Evolutionary conservation across 495 filamentous ascomycete genomes (phyloP), one percentile per base, ranked within the genome.

Genomic region (Neurospora africana): DNA sequence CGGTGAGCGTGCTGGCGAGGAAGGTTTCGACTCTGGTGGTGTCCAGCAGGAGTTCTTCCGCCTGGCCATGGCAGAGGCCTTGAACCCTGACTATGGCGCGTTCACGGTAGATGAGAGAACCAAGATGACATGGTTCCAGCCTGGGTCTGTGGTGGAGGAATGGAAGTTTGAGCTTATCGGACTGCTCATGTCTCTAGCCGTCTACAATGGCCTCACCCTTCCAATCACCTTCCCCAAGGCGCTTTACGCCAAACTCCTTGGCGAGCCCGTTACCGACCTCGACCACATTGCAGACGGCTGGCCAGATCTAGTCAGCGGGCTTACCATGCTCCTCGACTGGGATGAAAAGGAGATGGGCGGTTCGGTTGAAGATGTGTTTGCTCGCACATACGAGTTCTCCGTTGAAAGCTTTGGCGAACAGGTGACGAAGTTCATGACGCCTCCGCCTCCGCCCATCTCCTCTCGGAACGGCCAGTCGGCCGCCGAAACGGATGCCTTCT

Each of bases 1-100:
- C 74, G 93, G 92, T 5, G 90, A 91, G 77, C 86, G 89, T 27
- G 86, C 86, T 72, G 93, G 93, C 19, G 95, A 98, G 81, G 91
- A 96, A 76, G 95, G 95, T 2, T 85, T 95, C 23, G 95, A 99
- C 81, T 92, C 94, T 71, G 95, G 95, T 70, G 95, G 95, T 68
- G 93, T 98, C 5, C 93, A 97, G 73, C 94, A 95, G 77, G 95
- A 99, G 72, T 98, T 97, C 81, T 98, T 99, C 82, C 89, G 92
- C 39, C 76, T 97, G 43, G 88, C 91, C 69, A 88, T 97, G 75
- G 88, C 84, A 6, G 90, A 97, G 76, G 91, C 90, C 4, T 82
- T 98, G 35, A 85, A 93, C 77, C 89, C 93, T 11, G 86, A 90
- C 44, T 92, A 91, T 74, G 94, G 87, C 23, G 79, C 82, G 77